phyloP scores from a whole-genome alignment of 2,329 filamentous ascomycete genomes.

The Sarocladium kiliense region DNA sequence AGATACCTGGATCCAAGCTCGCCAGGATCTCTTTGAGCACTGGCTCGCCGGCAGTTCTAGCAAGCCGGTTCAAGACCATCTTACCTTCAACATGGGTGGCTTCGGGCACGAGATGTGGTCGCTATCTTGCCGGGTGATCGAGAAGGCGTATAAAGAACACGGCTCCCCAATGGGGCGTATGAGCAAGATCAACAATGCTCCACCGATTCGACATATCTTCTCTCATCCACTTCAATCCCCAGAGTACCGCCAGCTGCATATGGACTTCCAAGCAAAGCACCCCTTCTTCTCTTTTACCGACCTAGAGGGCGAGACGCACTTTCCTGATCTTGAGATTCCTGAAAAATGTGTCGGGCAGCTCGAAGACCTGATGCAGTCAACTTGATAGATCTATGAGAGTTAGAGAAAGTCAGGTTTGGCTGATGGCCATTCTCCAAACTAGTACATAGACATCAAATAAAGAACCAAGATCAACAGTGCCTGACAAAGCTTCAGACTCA shows the following conservation, averaged over 20 bases:
- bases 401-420: neutral
- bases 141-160: neutral
- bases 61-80: neutral
- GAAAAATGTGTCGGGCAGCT: neutral
- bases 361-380: neutral
- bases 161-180: neutral
- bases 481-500: too few species aligned
- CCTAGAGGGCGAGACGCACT: neutral
- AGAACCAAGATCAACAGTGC: too few species aligned
- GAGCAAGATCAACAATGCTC: neutral
- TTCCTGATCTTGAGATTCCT: slow-evolving; percentile 5
- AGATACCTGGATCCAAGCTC: slow-evolving; percentile 3
- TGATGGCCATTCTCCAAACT: neutral
- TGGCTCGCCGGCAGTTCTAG: neutral
- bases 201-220: slow-evolving; percentile 3
- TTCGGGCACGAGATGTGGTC: neutral
- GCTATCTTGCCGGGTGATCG: slow-evolving; percentile 1
- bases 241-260: slow-evolving; percentile 1
- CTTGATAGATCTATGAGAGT: neutral
- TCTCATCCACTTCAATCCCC: neutral
- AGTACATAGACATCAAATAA: neutral
- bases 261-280: slow-evolving; percentile 1
- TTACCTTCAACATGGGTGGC: neutral
- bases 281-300: slow-evolving; percentile 2
- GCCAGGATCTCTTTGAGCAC: slow-evolving; percentile 4